These are phyloP conservation scores for Lactarius indigo DNA, from an alignment of 768 basidiomycete genomes.

Conservation along the genomic window DNA sequence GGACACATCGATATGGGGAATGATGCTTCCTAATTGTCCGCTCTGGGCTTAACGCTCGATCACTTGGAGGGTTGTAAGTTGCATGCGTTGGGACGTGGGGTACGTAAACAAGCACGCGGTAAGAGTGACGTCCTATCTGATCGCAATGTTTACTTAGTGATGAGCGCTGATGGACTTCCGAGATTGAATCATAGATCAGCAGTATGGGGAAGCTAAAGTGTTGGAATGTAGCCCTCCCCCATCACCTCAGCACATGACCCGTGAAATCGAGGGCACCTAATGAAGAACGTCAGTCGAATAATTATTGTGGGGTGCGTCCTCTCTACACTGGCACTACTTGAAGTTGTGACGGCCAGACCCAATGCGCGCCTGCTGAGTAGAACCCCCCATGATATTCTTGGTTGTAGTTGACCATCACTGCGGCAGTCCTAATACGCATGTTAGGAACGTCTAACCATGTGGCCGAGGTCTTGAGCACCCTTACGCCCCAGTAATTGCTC, in stretches of 20 bases:
- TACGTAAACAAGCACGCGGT: not conserved
- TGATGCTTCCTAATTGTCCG: not conserved
- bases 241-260: not conserved
- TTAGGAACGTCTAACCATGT: no score
- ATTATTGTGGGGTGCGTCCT: no score
- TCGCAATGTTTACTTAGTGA: not conserved
- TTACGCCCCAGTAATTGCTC: no score
- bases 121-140: not conserved
- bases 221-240: no score
- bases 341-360: no score
- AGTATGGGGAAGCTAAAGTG: not conserved
- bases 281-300: no score
- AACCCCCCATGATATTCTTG: not conserved
- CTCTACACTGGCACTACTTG: no score
- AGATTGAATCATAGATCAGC: no score
- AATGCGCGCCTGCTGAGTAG: no score
- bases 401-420: not conserved
- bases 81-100: no score
- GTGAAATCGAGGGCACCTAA: not conserved
- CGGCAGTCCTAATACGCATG: not conserved
- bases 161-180: not conserved
- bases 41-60: not conserved
- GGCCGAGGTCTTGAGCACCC: no score
- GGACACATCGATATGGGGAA: not conserved
- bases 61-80: not conserved